Evolutionary conservation across 2,329 filamentous ascomycete genomes (phyloP).

Genomic region (Falciphora oryzae): DNA sequence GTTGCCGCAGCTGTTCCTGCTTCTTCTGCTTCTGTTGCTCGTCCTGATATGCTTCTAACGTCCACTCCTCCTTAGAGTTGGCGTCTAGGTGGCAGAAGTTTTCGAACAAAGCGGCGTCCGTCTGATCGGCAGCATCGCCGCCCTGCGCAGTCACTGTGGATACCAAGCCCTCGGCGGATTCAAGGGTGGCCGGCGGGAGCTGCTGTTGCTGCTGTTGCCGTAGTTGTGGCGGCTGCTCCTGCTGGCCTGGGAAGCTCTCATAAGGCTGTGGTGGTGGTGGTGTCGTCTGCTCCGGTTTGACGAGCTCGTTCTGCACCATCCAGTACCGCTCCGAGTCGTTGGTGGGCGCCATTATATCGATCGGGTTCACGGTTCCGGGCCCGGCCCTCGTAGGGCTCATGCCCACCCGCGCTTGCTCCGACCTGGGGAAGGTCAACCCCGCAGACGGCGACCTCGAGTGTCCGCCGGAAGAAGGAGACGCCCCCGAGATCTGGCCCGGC

Average conservation of each 20-base stretch:
- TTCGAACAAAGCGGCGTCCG: constrained; percentile 4
- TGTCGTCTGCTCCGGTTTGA: constrained; percentile 26
- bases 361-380: constrained; percentile 46
- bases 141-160: constrained; percentile 9
- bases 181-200: neutral
- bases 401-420: constrained; percentile 12
- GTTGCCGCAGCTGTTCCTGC: constrained; percentile 6
- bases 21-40: constrained; percentile 6
- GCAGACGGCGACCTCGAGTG: neutral
- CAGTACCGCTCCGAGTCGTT: constrained; percentile 29
- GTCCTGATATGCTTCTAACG: neutral
- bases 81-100: constrained; percentile 4
- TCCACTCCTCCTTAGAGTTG: neutral
- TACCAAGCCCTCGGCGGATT: neutral
- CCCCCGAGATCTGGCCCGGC: neutral
- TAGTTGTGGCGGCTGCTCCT: constrained; percentile 4
- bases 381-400: constrained; percentile 27
- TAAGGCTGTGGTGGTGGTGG: constrained; percentile 15
- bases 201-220: constrained; percentile 1
- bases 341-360: constrained; percentile 45
- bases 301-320: constrained; percentile 29
- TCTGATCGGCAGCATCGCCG: constrained; percentile 10
- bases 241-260: neutral
- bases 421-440: constrained; percentile 15
- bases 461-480: constrained; percentile 2